Conservation (phyloP, 2,329 filamentous ascomycete genomes). For the Pseudogymnoascus sp. region DNA sequence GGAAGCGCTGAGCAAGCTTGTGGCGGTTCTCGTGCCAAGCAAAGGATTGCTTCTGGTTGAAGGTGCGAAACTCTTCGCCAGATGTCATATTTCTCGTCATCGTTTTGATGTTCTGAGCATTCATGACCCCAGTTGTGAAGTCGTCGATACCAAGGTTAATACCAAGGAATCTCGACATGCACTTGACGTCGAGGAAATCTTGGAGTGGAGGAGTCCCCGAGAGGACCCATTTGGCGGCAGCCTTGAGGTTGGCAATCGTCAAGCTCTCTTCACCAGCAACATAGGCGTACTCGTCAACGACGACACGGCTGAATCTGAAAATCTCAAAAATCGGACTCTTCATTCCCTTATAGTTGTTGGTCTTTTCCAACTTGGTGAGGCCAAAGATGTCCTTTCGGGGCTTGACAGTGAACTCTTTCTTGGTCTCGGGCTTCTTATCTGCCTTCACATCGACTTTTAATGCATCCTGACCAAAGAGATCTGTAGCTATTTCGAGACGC, state of each 20-base stretch:
- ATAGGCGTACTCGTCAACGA: constrained; percentile 59
- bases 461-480: background rate
- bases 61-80: constrained; percentile 48
- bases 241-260: constrained; percentile 35
- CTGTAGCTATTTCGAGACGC: background rate
- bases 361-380: constrained; percentile 7
- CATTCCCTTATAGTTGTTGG: constrained; percentile 24
- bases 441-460: background rate
- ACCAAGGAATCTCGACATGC: constrained; percentile 47
- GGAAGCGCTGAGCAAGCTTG: constrained; percentile 43
- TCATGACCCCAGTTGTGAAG: constrained; percentile 33
- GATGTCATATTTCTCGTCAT: constrained; percentile 35
- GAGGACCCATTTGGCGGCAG: constrained; percentile 42
- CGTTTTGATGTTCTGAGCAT: constrained; percentile 36
- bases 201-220: constrained; percentile 53
- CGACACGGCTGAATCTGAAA: constrained; percentile 50
- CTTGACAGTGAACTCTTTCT: background rate
- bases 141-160: constrained; percentile 47
- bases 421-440: background rate
- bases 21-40: constrained; percentile 44
- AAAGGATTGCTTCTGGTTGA: constrained; percentile 38
- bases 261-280: constrained; percentile 29
- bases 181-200: constrained; percentile 50
- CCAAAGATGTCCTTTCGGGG: constrained; percentile 1
- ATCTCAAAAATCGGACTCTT: constrained; percentile 42